phyloP scores from a whole-genome alignment of 768 basidiomycete species.

The Kwoniella botswanensis region DNA sequence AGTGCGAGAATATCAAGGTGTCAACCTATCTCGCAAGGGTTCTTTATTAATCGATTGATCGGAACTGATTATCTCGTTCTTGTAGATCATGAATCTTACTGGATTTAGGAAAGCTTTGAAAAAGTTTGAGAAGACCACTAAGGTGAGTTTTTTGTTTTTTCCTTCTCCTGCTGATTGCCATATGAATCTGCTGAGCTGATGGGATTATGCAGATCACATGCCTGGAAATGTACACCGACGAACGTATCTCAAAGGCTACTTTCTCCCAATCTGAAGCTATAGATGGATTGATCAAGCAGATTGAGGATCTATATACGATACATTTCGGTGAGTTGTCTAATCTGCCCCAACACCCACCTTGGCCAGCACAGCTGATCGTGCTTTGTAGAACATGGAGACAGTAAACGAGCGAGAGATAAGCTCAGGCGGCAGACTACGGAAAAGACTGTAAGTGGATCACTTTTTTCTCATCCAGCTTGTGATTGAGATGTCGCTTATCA shows the following conservation, averaged over 20 bases:
- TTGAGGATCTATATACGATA: slow-evolving; percentile 76
- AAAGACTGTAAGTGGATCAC: slow-evolving; percentile 43
- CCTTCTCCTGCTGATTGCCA: too few species aligned
- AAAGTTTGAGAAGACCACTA: slow-evolving; percentile 80
- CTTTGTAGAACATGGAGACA: slow-evolving; percentile 68
- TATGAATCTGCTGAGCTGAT: not conserved
- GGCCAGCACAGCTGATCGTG: slow-evolving; percentile 15
- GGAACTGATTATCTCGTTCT: not conserved
- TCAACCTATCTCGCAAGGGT: too few species aligned
- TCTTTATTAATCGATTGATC: too few species aligned
- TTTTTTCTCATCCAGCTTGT: slow-evolving; percentile 18
- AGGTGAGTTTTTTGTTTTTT: slow-evolving; percentile 58
- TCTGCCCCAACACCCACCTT: not conserved
- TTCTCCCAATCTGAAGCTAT: slow-evolving; percentile 71
- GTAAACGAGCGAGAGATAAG: slow-evolving; percentile 72
- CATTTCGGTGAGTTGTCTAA: slow-evolving; percentile 70
- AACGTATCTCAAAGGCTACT: slow-evolving; percentile 73
- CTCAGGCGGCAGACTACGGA: slow-evolving; percentile 64
- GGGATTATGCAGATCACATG: slow-evolving; percentile 65
- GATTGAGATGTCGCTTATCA: not conserved
- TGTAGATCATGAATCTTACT: slow-evolving; percentile 79
- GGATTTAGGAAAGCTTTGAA: slow-evolving; percentile 89
- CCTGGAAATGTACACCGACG: slow-evolving; percentile 77
- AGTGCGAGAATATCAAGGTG: too few species aligned
- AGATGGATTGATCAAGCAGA: slow-evolving; percentile 71